These are phyloP conservation scores for Tolypocladium ovalisporum DNA, from an alignment of 2,329 filamentous ascomycete genomes.

Conservation along the genomic window DNA sequence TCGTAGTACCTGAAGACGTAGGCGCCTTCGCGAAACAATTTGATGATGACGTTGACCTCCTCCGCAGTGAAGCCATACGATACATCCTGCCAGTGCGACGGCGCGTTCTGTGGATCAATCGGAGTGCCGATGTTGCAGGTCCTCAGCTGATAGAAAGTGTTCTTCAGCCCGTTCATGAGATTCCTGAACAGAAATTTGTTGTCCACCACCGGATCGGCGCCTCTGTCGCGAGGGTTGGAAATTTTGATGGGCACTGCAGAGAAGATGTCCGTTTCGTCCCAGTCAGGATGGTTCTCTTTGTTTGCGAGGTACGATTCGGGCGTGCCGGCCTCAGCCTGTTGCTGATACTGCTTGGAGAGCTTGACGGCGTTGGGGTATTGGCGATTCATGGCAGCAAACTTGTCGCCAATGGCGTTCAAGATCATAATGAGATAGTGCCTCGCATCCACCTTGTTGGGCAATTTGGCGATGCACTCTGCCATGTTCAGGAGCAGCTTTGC, in stretches of 20 bases:
- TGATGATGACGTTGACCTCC: conserved; percentile 92
- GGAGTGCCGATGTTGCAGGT: conserved; percentile 68
- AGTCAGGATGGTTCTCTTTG: conserved; percentile 70
- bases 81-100: conserved; percentile 87
- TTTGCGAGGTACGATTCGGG: conserved; percentile 78
- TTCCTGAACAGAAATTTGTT: conserved; percentile 99
- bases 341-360: conserved; percentile 65
- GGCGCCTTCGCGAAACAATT: conserved; percentile 92
- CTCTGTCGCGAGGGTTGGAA: conserved; percentile 79
- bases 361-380: conserved; percentile 95
- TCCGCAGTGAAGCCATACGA: conserved; percentile 95
- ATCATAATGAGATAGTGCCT: conserved; percentile 96
- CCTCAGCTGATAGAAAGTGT: conserved; percentile 89
- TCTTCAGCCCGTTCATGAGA: conserved; percentile 88
- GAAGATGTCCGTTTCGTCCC: conserved; percentile 98
- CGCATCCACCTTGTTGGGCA: conserved; percentile 87
- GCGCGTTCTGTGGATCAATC: conserved; percentile 68
- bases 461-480: conserved; percentile 93
- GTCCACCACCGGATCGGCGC: conserved; percentile 81
- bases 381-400: conserved; percentile 95
- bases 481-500: conserved; percentile 94
- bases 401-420: conserved; percentile 93
- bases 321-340: conserved; percentile 51
- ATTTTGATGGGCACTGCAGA: conserved; percentile 93
- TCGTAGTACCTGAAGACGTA: conserved; percentile 97